phyloP scores from a whole-genome alignment of 2,329 filamentous ascomycete genomes.

The Phaeosphaeriaceae sp. region DNA sequence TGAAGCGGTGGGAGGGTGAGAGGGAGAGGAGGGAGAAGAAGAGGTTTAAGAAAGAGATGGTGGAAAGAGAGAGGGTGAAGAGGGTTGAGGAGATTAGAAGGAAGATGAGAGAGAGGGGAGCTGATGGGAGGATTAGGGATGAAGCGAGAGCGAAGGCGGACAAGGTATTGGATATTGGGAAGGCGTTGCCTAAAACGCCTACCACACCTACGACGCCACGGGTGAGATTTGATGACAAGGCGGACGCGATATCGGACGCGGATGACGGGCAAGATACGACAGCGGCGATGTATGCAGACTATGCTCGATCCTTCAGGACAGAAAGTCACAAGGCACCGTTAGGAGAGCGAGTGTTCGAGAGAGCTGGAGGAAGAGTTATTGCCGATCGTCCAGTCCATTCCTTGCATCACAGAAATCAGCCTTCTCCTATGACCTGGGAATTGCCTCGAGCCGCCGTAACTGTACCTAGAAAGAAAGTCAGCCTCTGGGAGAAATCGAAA shows the following conservation, averaged over 20 bases:
- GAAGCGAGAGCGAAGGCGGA: background rate
- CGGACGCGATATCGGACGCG: background rate
- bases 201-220: background rate
- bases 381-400: background rate
- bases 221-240: background rate
- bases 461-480: background rate
- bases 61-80: background rate
- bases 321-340: background rate
- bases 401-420: background rate
- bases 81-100: background rate
- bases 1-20: background rate
- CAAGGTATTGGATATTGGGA: background rate
- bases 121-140: background rate
- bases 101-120: background rate
- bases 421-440: background rate
- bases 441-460: background rate
- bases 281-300: background rate
- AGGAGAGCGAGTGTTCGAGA: background rate
- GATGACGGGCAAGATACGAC: background rate
- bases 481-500: background rate
- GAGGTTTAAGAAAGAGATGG: background rate
- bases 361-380: background rate
- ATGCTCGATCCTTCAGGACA: background rate
- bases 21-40: background rate
- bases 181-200: background rate